Base-by-base conservation (phyloP, 345 rosid genomes). In the Euphorbia pulcherrima region DNA sequence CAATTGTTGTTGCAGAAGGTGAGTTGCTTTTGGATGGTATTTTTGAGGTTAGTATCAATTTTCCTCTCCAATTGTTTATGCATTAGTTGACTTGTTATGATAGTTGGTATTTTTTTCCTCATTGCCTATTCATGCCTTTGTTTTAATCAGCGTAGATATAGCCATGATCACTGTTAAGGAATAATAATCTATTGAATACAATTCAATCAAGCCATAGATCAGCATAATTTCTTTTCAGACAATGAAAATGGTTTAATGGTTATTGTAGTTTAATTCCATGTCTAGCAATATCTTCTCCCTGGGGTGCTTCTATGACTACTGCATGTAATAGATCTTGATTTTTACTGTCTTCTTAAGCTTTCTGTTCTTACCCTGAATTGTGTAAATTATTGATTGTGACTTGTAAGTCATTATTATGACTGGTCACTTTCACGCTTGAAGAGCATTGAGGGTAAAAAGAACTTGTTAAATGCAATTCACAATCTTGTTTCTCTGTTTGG, bases 1-100 rank as follows among this genome's bases (percentile, higher is more conserved):
- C 97, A 55, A 84, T 94, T 69, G 85, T 94, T 46, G 86, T 94
- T 72, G 99, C 96, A 29, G 97, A 94, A 78, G 99, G 97, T 16
- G 83, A 85, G 81, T 88, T 94, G 96, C 84, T 83, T 60, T 28
- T 79, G 67, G 85, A 81, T 73, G 96, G 97, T 47, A 78, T 89
- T 75, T 91, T 88, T 74, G 86, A 88, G 97, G 99, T 94, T 11
- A 69, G 72, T 62, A n/a, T 8, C 37, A 44, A 26, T 21, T 58
- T 35, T 30, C 18, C 6, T n/a, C 40, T 23, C 28, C 1, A 39
- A 13, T 11, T 8, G 6, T 44, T 21, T 8, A 20, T 67, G 51
- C 51, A 6, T 46, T 5, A 30, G 13, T 8, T 58, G 33, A 17
- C 41, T 13, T 51, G 62, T 41, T 55, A 33, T 16, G 35, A 7